A percentile compares a stretch with the other conserved stretches of the same genome.
These are phyloP conservation scores for Phoma sp. DNA, from an alignment of 2,329 filamentous ascomycete genomes.

Conservation along the genomic window DNA sequence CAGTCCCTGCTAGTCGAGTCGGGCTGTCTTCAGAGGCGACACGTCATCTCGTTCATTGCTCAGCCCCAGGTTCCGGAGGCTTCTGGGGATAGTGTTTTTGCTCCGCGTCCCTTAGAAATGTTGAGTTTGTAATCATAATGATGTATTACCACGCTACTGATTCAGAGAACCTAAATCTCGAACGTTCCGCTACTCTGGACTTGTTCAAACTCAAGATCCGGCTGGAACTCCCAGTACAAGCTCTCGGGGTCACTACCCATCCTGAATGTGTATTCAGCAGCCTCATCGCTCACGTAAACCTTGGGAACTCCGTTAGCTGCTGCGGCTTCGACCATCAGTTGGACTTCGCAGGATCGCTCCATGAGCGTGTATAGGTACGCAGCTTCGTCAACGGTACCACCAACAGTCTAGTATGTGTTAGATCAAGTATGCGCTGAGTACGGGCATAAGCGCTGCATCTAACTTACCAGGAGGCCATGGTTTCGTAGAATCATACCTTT, in stretches of 20 bases:
- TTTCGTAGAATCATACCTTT: conserved; percentile 71
- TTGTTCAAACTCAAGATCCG: conserved; percentile 56
- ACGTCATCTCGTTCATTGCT: too few species aligned
- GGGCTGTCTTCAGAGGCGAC: too few species aligned
- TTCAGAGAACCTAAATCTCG: conserved; percentile 9
- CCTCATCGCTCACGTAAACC: conserved; percentile 61
- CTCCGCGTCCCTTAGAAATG: too few species aligned
- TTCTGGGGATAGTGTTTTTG: too few species aligned
- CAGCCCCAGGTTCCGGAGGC: too few species aligned
- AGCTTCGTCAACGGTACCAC: conserved; percentile 74
- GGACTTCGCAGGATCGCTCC: conserved; percentile 71
- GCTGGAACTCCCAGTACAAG: conserved; percentile 60
- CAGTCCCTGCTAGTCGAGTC: too few species aligned
- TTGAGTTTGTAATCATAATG: too few species aligned
- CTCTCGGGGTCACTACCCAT: conserved; percentile 56
- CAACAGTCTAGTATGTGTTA: conserved; percentile 60
- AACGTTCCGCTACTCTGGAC: conserved; percentile 37
- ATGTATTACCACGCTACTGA: too few species aligned
- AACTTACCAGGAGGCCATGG: conserved; percentile 66
- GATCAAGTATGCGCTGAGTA: neutral
- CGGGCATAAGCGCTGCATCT: neutral
- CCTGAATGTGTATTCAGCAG: conserved; percentile 60
- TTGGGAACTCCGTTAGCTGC: conserved; percentile 60
- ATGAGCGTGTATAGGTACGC: conserved; percentile 72
- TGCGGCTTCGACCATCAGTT: conserved; percentile 72